Percentiles rank a stretch among this genome's conserved stretches.
phyloP scores from a whole-genome alignment of 805 yeast genomes.

The Cyberlindnera euphorbiiphila region DNA sequence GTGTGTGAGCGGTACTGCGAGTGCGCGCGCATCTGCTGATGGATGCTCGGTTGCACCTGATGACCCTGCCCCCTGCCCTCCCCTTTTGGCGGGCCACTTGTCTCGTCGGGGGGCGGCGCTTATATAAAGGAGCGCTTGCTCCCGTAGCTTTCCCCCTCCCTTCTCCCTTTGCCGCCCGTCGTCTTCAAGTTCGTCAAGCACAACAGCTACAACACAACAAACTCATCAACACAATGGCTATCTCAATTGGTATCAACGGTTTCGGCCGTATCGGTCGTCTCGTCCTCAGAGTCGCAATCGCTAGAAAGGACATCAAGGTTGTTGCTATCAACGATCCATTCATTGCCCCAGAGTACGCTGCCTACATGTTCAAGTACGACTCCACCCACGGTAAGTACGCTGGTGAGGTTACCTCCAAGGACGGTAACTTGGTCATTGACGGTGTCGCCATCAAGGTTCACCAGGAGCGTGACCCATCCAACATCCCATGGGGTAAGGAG shows the following conservation, averaged over 20 bases:
- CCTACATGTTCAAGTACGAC: constrained; percentile 94
- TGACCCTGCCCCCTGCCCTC: constrained; percentile 8
- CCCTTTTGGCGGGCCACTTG: no score
- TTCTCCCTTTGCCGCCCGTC: constrained; percentile 1
- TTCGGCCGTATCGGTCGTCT: constrained; percentile 94
- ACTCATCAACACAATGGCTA: constrained; percentile 18
- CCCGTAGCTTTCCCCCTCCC: neutral
- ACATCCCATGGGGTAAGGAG: constrained; percentile 81
- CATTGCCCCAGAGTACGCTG: constrained; percentile 85
- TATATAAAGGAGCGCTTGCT: constrained; percentile 2
- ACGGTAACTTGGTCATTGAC: constrained; percentile 58
- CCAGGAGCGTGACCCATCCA: constrained; percentile 82
- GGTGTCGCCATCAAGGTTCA: constrained; percentile 63
- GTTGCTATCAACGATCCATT: constrained; percentile 91
- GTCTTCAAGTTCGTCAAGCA: neutral
- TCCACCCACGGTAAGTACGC: constrained; percentile 85
- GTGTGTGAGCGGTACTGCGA: neutral
- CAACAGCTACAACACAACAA: neutral
- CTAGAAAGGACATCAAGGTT: constrained; percentile 49
- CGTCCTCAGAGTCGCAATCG: constrained; percentile 77
- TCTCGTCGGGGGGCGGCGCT: constrained; percentile 2
- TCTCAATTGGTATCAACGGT: constrained; percentile 77
- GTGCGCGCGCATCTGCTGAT: constrained; percentile 14
- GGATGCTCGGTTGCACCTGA: constrained; percentile 10
- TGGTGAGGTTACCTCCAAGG: constrained; percentile 66